phyloP scores from a whole-genome alignment of 176 grass and related monocot species.

The Paspalum vaginatum region DNA sequence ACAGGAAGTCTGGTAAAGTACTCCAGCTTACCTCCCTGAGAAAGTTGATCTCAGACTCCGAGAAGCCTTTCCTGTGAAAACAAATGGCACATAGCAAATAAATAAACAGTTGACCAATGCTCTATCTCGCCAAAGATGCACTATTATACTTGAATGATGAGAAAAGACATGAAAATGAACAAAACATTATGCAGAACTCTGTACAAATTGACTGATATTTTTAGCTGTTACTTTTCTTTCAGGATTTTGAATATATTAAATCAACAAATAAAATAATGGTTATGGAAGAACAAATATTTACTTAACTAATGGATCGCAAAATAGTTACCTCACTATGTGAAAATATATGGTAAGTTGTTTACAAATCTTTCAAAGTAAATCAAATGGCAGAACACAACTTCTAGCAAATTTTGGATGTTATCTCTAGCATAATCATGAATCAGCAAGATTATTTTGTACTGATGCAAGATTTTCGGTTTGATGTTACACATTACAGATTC shows the following conservation, averaged over 20 bases:
- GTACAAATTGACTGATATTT: not conserved
- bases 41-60: constrained; percentile 83
- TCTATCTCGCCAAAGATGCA: constrained; percentile 11
- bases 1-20: constrained; percentile 1
- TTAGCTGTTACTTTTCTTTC: not conserved
- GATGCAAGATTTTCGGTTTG: not conserved
- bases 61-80: constrained; percentile 81
- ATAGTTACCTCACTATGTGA: not conserved
- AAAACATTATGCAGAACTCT: not conserved
- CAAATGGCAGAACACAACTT: not conserved
- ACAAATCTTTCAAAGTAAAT: not conserved
- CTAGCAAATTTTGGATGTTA: not conserved
- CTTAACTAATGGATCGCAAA: no score
- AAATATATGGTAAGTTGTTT: not conserved
- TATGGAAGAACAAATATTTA: not conserved
- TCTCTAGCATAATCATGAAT: not conserved
- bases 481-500: not conserved
- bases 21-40: constrained; percentile 69
- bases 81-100: constrained; percentile 37
- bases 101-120: constrained; percentile 26
- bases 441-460: not conserved
- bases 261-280: not conserved
- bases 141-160: not conserved
- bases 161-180: constrained; percentile 8
- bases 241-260: not conserved